Conservation (phyloP, 768 basidiomycete species). For the Basidioascus undulatus region DNA sequence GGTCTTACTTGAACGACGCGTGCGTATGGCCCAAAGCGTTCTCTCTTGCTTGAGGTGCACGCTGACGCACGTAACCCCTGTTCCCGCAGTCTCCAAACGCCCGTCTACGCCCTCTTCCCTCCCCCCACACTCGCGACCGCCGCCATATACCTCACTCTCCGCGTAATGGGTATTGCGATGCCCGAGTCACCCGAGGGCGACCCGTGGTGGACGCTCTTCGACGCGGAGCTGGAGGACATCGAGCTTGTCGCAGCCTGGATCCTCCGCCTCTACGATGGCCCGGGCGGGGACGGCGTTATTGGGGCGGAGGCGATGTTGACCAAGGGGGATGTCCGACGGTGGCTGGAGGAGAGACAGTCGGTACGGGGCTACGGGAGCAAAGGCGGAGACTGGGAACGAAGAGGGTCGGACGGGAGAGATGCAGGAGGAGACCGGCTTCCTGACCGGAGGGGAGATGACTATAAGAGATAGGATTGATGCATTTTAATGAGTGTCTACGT, state of each 20-base stretch:
- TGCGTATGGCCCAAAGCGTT: slow-evolving; percentile 23
- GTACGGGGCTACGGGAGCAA: no score
- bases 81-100: slow-evolving; percentile 57
- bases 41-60: not conserved
- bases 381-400: no score
- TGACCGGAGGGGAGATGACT: no score
- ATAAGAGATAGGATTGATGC: no score
- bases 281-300: no score
- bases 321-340: no score
- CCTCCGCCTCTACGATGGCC: slow-evolving; percentile 39
- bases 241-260: slow-evolving; percentile 64
- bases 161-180: slow-evolving; percentile 33
- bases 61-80: not conserved
- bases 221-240: slow-evolving; percentile 70
- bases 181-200: slow-evolving; percentile 44
- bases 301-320: no score
- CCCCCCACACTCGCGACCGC: slow-evolving; percentile 75
- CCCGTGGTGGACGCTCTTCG: slow-evolving; percentile 87
- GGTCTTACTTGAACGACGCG: slow-evolving; percentile 95
- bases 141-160: slow-evolving; percentile 56
- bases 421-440: no score
- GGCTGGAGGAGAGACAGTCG: no score
- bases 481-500: no score
- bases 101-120: slow-evolving; percentile 70
- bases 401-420: no score